These are phyloP conservation scores for Orbilia ellipsospora DNA, from an alignment of 2,329 filamentous ascomycete genomes.

Conservation along the genomic window DNA sequence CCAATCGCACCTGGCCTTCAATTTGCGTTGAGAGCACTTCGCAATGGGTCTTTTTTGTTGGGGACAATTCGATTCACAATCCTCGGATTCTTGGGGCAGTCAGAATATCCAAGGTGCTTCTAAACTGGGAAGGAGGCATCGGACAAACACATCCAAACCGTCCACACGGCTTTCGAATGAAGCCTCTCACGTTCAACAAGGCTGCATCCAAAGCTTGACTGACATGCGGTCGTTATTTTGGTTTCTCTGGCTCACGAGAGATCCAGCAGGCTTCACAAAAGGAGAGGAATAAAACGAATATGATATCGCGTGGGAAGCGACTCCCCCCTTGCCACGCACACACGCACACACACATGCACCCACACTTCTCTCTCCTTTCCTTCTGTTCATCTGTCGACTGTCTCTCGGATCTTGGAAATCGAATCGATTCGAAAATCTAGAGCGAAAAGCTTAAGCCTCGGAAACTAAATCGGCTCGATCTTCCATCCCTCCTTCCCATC, in stretches of 20 bases:
- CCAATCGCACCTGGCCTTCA: constrained; percentile 13
- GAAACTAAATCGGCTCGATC: not conserved
- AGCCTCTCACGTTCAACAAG: too few species aligned
- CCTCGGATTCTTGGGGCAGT: constrained; percentile 12
- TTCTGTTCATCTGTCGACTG: too few species aligned
- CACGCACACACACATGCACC: too few species aligned
- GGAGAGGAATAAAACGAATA: too few species aligned
- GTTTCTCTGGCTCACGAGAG: too few species aligned
- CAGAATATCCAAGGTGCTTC: not conserved
- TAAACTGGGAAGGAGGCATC: constrained; percentile 19
- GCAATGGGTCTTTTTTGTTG: constrained; percentile 30
- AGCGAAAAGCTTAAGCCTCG: not conserved
- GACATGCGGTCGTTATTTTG: too few species aligned
- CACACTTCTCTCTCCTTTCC: too few species aligned
- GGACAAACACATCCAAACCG: not conserved
- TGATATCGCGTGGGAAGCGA: too few species aligned
- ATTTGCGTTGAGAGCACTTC: constrained; percentile 35
- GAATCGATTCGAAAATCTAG: not conserved
- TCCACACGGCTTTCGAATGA: not conserved
- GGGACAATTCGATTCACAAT: constrained; percentile 25
- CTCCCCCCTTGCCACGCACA: too few species aligned
- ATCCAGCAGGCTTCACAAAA: too few species aligned
- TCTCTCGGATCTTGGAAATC: constrained; percentile 3
- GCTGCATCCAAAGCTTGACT: too few species aligned
- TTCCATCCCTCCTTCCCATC: constrained; percentile 5